Percentiles rank a stretch among this genome's conserved stretches.
Conservation (phyloP, 1,139 yeast species). For the Pneumocystis oryctolagi region DNA sequence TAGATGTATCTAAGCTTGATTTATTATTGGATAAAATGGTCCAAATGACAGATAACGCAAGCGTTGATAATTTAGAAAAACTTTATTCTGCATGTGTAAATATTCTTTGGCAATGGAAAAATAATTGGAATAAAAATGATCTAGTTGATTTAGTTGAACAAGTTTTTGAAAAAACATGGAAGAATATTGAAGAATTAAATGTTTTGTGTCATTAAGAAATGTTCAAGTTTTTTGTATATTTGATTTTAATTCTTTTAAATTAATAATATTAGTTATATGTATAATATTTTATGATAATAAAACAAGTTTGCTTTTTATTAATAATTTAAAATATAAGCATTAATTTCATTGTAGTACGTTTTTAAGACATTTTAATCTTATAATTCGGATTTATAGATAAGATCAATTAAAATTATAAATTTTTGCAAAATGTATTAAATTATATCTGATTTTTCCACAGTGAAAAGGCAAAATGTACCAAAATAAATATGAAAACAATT, state of each 20-base stretch:
- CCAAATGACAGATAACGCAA: conserved; percentile 33
- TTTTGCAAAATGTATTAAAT: no score
- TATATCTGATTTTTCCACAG: no score
- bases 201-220: neutral
- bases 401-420: no score
- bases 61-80: conserved; percentile 61
- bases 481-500: no score
- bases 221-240: neutral
- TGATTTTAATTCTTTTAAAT: neutral
- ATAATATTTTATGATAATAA: neutral
- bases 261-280: neutral
- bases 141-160: conserved; percentile 10
- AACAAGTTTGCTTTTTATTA: neutral
- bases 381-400: no score
- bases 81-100: conserved; percentile 61
- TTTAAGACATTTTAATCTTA: neutral
- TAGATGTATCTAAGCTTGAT: conserved; percentile 25
- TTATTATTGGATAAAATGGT: conserved; percentile 25
- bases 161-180: conserved; percentile 3
- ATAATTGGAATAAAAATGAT: conserved; percentile 47
- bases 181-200: neutral
- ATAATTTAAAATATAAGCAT: neutral
- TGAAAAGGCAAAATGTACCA: no score
- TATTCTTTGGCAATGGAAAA: conserved; percentile 56
- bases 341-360: neutral